phyloP scores from a whole-genome alignment of 2,329 filamentous ascomycete genomes.

The Penicillium aurantiogriseum region DNA sequence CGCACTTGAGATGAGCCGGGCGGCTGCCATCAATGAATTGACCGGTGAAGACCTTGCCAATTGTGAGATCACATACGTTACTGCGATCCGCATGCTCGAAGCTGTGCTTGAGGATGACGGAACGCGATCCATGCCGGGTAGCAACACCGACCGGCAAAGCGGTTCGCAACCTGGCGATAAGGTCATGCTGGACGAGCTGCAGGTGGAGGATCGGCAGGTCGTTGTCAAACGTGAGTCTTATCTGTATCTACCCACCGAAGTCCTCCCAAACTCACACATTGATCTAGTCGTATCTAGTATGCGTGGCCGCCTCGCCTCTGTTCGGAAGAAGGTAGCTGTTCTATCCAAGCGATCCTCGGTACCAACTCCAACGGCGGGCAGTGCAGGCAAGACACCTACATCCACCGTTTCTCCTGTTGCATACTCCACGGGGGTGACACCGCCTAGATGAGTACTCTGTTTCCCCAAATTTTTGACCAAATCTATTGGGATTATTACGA shows the following conservation, averaged over 20 bases:
- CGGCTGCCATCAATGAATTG: constrained; percentile 92
- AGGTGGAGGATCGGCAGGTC: constrained; percentile 49
- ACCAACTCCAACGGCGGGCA: constrained; percentile 36
- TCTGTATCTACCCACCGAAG: background rate
- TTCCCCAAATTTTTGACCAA: background rate
- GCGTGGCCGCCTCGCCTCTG: constrained; percentile 46
- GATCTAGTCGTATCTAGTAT: constrained; percentile 49
- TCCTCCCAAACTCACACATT: background rate
- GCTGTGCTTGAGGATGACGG: constrained; percentile 86
- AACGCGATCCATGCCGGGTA: constrained; percentile 29
- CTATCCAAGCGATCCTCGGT: constrained; percentile 44
- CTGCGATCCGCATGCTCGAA: constrained; percentile 91
- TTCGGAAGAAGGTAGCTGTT: constrained; percentile 51
- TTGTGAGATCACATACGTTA: constrained; percentile 90
- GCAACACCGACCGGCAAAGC: constrained; percentile 22
- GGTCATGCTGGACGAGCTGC: constrained; percentile 43
- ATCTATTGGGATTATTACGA: background rate
- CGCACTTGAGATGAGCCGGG: constrained; percentile 92
- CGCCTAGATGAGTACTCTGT: constrained; percentile 30
- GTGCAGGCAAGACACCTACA: constrained; percentile 24
- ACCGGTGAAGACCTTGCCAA: constrained; percentile 83
- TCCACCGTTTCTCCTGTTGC: constrained; percentile 33
- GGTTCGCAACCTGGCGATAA: constrained; percentile 36
- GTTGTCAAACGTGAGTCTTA: constrained; percentile 50
- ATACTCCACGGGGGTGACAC: constrained; percentile 35